These are phyloP conservation scores for Colletotrichum higginsianum DNA, from an alignment of 2,329 filamentous ascomycete species.

Conservation along the genomic window DNA sequence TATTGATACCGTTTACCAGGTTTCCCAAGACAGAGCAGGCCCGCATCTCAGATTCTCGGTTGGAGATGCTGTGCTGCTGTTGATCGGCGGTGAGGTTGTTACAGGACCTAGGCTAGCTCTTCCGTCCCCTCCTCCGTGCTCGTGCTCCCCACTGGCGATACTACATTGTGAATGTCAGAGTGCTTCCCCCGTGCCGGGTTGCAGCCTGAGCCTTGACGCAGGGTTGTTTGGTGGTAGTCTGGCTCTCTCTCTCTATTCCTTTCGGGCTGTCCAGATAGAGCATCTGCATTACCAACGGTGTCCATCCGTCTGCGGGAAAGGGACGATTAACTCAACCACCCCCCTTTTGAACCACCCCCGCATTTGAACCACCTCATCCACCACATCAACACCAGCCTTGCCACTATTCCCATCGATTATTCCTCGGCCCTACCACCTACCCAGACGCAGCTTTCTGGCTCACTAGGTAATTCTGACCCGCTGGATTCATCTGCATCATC, in stretches of 20 bases:
- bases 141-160: neutral
- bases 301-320: neutral
- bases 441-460: too few relatives aligned
- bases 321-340: neutral
- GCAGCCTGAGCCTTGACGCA: neutral
- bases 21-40: neutral
- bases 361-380: too few relatives aligned
- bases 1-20: neutral
- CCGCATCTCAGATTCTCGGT: conserved; percentile 1
- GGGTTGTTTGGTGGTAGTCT: neutral
- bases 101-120: conserved; percentile 9
- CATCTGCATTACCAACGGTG: neutral
- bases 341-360: too few relatives aligned
- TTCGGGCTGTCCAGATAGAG: neutral
- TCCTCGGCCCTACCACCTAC: too few relatives aligned
- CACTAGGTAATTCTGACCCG: too few relatives aligned
- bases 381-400: too few relatives aligned
- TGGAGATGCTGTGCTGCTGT: neutral
- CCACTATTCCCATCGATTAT: too few relatives aligned
- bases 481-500: too few relatives aligned
- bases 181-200: neutral
- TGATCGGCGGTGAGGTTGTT: conserved; percentile 14
- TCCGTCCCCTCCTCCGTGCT: neutral
- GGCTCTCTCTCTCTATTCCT: neutral
- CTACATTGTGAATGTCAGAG: conserved; percentile 1